phyloP scores from a whole-genome alignment of 768 basidiomycete genomes.

The Mycena crocata region DNA sequence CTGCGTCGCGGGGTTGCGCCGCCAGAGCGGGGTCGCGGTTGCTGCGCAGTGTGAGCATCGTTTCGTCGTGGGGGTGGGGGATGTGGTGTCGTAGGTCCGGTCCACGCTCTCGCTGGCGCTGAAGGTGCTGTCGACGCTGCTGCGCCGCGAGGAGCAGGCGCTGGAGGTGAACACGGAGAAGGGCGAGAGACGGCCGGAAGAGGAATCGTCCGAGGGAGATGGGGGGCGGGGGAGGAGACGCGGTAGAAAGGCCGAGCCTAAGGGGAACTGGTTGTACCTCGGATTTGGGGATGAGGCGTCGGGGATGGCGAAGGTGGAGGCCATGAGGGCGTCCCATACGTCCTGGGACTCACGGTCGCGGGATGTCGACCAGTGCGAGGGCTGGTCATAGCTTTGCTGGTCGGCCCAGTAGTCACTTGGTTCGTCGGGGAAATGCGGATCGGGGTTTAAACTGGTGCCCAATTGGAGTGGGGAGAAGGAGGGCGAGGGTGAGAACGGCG shows the following conservation, averaged over 20 bases:
- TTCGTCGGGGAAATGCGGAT: too few relatives aligned
- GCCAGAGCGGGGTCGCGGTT: constrained; percentile 22
- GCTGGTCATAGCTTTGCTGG: too few relatives aligned
- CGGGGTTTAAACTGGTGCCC: too few relatives aligned
- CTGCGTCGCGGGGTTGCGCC: constrained; percentile 12
- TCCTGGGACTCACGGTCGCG: too few relatives aligned
- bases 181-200: constrained; percentile 1
- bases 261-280: neutral
- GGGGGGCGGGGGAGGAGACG: neutral
- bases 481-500: too few relatives aligned
- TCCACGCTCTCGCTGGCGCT: too few relatives aligned
- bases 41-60: constrained; percentile 18
- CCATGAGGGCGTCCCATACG: neutral
- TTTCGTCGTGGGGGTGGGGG: neutral
- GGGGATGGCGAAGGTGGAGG: neutral
- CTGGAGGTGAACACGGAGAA: constrained; percentile 5
- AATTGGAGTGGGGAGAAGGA: too few relatives aligned
- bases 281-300: neutral
- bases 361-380: too few relatives aligned
- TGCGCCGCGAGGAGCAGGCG: neutral
- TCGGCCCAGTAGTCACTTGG: too few relatives aligned
- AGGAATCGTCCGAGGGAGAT: neutral
- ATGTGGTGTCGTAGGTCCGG: too few relatives aligned
- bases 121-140: neutral
- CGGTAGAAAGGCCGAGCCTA: neutral